Conservation (phyloP, 2,329 filamentous ascomycete genomes). For the Tolypocladium nubicola region DNA sequence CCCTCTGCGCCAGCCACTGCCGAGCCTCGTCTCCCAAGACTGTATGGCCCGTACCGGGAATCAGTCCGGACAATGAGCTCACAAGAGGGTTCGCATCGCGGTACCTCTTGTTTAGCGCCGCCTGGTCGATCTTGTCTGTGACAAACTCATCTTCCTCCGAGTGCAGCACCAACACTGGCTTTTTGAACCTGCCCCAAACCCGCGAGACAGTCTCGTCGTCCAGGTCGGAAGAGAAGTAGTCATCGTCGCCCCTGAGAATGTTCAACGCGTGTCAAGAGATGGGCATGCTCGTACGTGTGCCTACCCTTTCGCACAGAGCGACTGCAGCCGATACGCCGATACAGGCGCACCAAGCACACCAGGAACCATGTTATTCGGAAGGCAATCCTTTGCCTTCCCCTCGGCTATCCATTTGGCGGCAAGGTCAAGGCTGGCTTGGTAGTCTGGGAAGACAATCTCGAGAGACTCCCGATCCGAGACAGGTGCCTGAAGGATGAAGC, state of each 20-base stretch:
- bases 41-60: conserved; percentile 41
- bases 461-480: conserved; percentile 67
- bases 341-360: conserved; percentile 31
- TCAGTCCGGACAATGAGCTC: conserved; percentile 39
- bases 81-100: conserved; percentile 30
- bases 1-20: conserved; percentile 37
- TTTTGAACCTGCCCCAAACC: conserved; percentile 56
- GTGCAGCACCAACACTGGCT: conserved; percentile 53
- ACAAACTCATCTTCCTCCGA: conserved; percentile 58
- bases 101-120: conserved; percentile 47
- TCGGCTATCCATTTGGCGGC: conserved; percentile 45
- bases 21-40: conserved; percentile 35
- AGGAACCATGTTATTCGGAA: conserved; percentile 38
- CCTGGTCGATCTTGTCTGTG: conserved; percentile 46
- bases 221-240: conserved; percentile 81
- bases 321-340: conserved; percentile 41
- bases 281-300: conserved; percentile 7
- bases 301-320: conserved; percentile 39
- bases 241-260: conserved; percentile 57
- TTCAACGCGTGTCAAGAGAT: neutral
- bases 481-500: conserved; percentile 69
- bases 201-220: conserved; percentile 38
- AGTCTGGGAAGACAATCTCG: conserved; percentile 30
- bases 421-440: conserved; percentile 33
- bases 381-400: conserved; percentile 41